Evolutionary conservation across 371 early-diverging fungal species (phyloP), one percentile per base, ranked within the genome.

Genomic region (Fennellomyces sp.): DNA sequence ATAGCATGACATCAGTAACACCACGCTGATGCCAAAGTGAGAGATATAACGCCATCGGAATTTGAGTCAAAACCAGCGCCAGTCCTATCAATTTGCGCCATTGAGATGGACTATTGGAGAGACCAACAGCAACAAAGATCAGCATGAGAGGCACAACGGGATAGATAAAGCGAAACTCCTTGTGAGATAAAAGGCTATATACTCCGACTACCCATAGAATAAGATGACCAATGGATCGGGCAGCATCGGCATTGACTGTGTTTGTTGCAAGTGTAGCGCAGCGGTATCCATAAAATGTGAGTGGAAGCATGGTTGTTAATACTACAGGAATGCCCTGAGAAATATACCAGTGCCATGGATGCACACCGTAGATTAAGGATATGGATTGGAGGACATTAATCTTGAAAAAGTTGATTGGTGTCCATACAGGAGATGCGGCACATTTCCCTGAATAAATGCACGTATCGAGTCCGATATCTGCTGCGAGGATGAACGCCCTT

Each of bases 111-210:
- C 60, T 17, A 19, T 63, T 54, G 13, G 56, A 56, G 27, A 92
- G 49, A 10, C 88, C 84, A 7, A 77, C 65, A 1, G 87, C 92
- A 6, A 85, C 81, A 54, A 89, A 83, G 5, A 89, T 68, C 15
- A 91, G 69, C 11, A 88, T 67, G 6, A 91, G 73, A n/a, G 96
- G 95, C 2, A 96, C 68, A 8, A 96, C 68, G 2, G 94, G 94
- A 51, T 83, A 88, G 13, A 97, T 74, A 69, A 97, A 97, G 1
- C 98, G 88, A 68, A 92, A 94, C 63, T 97, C 98, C 82, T 96
- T 97, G 67, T 97, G 98, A 2, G 87, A 73, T 5, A 94, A 70
- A 28, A 91, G 51, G 39, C 92, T 93, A 63, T 94, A 94, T 8
- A 90, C 68, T 0, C 69, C 31, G 8, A 89, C 19, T 1, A 89